Conservation (phyloP, 768 basidiomycete species). For the Phlebiopsis gigantea region DNA sequence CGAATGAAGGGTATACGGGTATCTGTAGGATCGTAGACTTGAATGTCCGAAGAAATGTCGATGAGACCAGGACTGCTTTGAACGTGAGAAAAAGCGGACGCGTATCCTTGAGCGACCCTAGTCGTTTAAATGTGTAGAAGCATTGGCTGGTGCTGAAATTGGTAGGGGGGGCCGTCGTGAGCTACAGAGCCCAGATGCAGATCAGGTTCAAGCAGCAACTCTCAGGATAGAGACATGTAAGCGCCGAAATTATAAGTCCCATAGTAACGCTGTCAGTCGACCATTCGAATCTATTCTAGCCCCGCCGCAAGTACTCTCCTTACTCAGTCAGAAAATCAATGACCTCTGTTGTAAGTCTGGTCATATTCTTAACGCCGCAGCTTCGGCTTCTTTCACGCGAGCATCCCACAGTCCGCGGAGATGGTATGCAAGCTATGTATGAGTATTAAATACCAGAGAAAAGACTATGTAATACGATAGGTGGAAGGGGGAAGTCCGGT, state of each 20-base stretch:
- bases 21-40: constrained; percentile 12
- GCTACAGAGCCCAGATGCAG: background rate
- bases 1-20: constrained; percentile 13
- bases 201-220: constrained; percentile 1
- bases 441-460: background rate
- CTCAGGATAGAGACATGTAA: constrained; percentile 3
- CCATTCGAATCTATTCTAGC: background rate
- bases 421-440: background rate
- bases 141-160: background rate
- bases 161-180: background rate
- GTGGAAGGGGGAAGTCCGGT: background rate
- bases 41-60: background rate
- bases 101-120: background rate
- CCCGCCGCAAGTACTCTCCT: background rate
- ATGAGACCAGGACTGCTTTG: background rate
- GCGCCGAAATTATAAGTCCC: background rate
- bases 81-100: background rate
- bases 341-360: background rate
- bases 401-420: background rate
- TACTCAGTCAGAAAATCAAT: background rate
- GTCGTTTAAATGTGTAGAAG: background rate
- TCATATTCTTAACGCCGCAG: background rate
- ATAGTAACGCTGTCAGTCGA: background rate
- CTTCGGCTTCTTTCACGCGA: background rate
- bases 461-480: background rate